A percentile compares a stretch with the other conserved stretches of the same genome.
Evolutionary conservation across 257 asterid genomes (phyloP).

Genomic region (Plantago elongata): DNA sequence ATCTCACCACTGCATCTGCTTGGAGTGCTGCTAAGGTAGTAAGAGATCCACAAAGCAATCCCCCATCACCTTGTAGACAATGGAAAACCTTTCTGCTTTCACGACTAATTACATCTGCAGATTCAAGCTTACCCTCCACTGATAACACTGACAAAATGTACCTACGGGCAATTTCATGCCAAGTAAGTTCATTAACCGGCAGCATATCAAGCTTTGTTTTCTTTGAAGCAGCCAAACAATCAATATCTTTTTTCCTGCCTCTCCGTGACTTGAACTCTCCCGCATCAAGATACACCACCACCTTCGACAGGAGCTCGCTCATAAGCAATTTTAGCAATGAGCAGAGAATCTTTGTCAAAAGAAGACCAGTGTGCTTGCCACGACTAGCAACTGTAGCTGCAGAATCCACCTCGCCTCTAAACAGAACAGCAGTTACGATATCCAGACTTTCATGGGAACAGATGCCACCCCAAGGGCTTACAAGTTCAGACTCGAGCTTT

Average conservation of each 20-base stretch:
- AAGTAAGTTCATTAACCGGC: slow-evolving; percentile 82
- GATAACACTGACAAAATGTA: slow-evolving; percentile 67
- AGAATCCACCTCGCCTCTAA: slow-evolving; percentile 33
- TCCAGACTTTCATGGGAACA: slow-evolving; percentile 33
- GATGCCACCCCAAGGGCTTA: slow-evolving; percentile 65
- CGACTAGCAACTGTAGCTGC: slow-evolving; percentile 33
- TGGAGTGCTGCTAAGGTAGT: slow-evolving; percentile 83
- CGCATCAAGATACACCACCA: slow-evolving; percentile 60
- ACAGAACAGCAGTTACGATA: slow-evolving; percentile 27
- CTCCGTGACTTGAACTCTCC: slow-evolving; percentile 74
- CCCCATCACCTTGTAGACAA: slow-evolving; percentile 91
- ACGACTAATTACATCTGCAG: slow-evolving; percentile 69
- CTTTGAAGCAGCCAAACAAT: slow-evolving; percentile 54
- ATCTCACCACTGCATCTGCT: slow-evolving; percentile 86
- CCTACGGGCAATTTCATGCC: slow-evolving; percentile 96
- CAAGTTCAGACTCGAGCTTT: slow-evolving; percentile 70
- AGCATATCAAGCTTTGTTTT: slow-evolving; percentile 62
- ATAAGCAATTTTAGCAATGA: slow-evolving; percentile 66
- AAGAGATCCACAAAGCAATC: slow-evolving; percentile 81
- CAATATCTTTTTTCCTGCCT: slow-evolving; percentile 80
- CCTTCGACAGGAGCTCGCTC: slow-evolving; percentile 71
- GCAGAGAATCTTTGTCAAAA: slow-evolving; percentile 49
- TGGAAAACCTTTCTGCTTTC: slow-evolving; percentile 90
- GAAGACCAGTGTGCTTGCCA: slow-evolving; percentile 49
- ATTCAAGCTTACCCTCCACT: slow-evolving; percentile 83